Percentiles rank a stretch among this genome's conserved stretches.
phyloP scores from a whole-genome alignment of 441 rosid genomes.

The Corymbia citriodora region DNA sequence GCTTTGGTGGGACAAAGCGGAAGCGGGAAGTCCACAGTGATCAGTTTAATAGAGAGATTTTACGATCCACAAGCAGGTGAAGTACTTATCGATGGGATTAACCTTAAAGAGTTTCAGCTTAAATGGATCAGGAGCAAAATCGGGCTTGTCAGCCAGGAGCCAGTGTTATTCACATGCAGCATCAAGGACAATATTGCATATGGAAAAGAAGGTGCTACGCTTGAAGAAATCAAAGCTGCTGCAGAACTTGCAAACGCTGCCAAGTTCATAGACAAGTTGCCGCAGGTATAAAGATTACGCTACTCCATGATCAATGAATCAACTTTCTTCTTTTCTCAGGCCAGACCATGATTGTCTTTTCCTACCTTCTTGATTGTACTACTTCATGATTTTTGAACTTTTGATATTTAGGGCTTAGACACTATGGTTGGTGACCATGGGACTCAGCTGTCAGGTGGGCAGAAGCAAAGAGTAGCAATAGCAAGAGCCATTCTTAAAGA shows the following conservation, averaged over 20 bases:
- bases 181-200: neutral
- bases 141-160: conserved; percentile 1
- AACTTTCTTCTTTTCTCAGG: neutral
- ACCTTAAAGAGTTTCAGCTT: neutral
- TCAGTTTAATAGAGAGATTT: neutral
- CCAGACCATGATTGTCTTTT: too few species aligned
- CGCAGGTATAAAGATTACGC: neutral
- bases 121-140: neutral
- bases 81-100: neutral
- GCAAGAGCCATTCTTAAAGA: neutral
- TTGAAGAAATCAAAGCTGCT: neutral
- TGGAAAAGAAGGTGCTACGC: neutral
- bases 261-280: conserved; percentile 1
- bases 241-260: neutral
- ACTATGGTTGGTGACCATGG: conserved; percentile 1
- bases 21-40: neutral
- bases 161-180: neutral
- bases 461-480: neutral
- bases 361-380: neutral
- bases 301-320: neutral
- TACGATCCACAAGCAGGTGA: neutral
- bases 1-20: conserved; percentile 6
- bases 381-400: neutral
- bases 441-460: neutral
- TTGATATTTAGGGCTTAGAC: neutral